Evolutionary conservation across 1,284 basidiomycete species (phyloP).

Genomic region (Cryptococcus sp.): DNA sequence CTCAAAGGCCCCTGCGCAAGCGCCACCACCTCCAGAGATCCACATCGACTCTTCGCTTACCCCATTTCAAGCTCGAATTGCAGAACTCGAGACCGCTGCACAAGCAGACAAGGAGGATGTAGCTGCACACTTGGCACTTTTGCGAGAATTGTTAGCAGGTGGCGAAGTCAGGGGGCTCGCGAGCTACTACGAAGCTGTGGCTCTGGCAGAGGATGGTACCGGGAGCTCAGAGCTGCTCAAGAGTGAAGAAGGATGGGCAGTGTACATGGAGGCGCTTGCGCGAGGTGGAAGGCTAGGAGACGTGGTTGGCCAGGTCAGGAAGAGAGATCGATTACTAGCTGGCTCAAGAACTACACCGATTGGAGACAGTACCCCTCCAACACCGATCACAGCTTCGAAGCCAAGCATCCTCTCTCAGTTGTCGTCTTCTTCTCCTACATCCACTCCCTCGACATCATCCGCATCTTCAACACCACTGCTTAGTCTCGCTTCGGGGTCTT

Average conservation of each 20-base stretch:
- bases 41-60: conserved; percentile 29
- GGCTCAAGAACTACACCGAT: conserved; percentile 1
- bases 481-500: conserved; percentile 1
- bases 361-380: conserved; percentile 2
- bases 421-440: conserved; percentile 10
- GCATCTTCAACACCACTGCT: conserved; percentile 31
- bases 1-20: conserved; percentile 5
- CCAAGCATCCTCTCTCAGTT: conserved; percentile 20
- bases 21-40: conserved; percentile 5
- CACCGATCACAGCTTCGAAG: conserved; percentile 8
- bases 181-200: conserved; percentile 46
- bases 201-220: conserved; percentile 15
- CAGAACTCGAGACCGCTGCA: conserved; percentile 42
- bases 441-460: conserved; percentile 10
- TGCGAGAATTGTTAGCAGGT: conserved; percentile 37
- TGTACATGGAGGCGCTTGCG: conserved; percentile 40
- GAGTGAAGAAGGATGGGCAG: conserved; percentile 36
- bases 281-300: conserved; percentile 36
- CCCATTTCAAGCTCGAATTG: conserved; percentile 43
- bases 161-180: conserved; percentile 37
- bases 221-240: conserved; percentile 32
- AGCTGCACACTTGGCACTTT: conserved; percentile 36
- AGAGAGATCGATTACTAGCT: conserved; percentile 31
- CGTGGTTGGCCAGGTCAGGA: conserved; percentile 29
- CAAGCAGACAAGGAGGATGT: conserved; percentile 26